Evolutionary conservation across 31 red algal genomes (phyloP), one percentile per base, ranked within the genome.

Genomic region (Bonnemaisonia californica): DNA sequence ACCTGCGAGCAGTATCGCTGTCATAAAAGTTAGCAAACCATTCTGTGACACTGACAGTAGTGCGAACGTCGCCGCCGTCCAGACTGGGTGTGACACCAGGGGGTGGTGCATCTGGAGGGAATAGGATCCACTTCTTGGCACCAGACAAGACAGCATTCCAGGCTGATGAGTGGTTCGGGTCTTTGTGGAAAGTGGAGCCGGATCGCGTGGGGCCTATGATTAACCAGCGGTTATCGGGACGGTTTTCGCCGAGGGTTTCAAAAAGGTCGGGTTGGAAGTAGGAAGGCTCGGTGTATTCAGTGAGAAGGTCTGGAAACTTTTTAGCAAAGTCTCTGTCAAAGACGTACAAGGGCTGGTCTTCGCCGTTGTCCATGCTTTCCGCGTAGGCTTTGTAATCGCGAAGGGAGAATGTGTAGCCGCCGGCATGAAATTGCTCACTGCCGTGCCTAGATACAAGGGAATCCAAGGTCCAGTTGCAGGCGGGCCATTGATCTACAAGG

Each of bases 91-190:
- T 37, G 28, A 91, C 88, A 26, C 88, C 88, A 0, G 88, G 88
- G n/a, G 88, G 88, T 7, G 83, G 39, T 33, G 23, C n/a, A 13
- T 62, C 62, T 34, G 74, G 90, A 8, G 89, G 89, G 67, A 93
- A 88, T 5, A 93, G 73, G 33, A 94, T 45, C 91, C 91, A 94
- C 37, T 79, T 76, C 41, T 94, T 94, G 22, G 36, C 16, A 27
- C 91, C 91, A 42, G 29, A 33, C 12, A 94, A 33, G 2, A 89
- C 59, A 28, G 86, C 91, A 54, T 94, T 94, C 91, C 91, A 94
- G 22, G 91, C 91, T 11, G 62, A 76, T 40, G 91, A 89, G 27
- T 33, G 76, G 65, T 86, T 84, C 4, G 91, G 91, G 57, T 94
- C 91, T 38, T 72, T 83, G 69, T 94, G 91, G 39, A 94, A 84